phyloP scores from a whole-genome alignment of 148 eudicot genomes.

The Nepenthes mirabilis region DNA sequence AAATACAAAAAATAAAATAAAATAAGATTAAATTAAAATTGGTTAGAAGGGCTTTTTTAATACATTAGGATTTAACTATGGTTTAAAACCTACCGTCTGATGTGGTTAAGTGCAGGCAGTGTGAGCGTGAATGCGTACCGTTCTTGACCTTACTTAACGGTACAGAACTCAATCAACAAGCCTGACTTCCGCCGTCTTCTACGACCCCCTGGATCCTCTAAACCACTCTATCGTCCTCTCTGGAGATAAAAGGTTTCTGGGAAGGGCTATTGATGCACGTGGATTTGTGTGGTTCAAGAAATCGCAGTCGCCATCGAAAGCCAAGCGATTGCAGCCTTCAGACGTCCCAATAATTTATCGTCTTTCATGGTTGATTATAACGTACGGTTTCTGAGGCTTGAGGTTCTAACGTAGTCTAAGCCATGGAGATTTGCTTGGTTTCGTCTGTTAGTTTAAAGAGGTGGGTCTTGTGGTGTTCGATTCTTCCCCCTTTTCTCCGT shows the following conservation, averaged over 20 bases:
- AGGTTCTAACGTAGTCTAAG: slow-evolving; percentile 14
- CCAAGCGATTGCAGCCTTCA: slow-evolving; percentile 6
- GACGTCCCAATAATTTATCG: slow-evolving; percentile 19
- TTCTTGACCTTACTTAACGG: not conserved
- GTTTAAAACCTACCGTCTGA: not conserved
- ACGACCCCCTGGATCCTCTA: slow-evolving; percentile 3
- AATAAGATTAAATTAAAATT: no score
- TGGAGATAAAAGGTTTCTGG: not conserved
- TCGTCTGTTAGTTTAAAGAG: slow-evolving; percentile 20
- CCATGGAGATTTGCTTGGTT: slow-evolving; percentile 12
- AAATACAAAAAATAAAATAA: no score
- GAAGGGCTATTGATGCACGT: slow-evolving; percentile 13
- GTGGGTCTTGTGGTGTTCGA: slow-evolving; percentile 11
- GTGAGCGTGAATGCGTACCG: not conserved
- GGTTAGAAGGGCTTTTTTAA: no score
- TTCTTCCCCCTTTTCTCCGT: not conserved
- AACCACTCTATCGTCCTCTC: slow-evolving; percentile 7
- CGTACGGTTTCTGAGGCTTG: slow-evolving; percentile 14
- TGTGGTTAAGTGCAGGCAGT: no score
- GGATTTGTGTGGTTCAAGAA: slow-evolving; percentile 28
- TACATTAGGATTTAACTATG: no score
- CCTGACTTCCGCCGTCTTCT: slow-evolving; percentile 21
- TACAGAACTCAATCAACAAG: slow-evolving; percentile 6
- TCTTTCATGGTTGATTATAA: slow-evolving; percentile 14
- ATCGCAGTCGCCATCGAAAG: slow-evolving; percentile 18